Base-by-base conservation (phyloP, 352 stramenopile genomes). In the Phytophthora megakarya region DNA sequence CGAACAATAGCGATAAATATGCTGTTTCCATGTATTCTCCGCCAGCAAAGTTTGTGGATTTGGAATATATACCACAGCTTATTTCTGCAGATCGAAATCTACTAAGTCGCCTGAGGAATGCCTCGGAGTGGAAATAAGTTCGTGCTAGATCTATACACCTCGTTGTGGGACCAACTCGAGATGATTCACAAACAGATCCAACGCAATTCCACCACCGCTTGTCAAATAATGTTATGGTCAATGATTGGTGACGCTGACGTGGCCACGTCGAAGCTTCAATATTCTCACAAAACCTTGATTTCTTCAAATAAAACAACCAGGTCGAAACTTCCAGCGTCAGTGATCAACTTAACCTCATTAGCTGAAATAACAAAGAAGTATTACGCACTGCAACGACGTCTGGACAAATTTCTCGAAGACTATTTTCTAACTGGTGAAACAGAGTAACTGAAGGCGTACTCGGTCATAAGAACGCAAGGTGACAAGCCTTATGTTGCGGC, bases 361-460 rank as follows among this genome's bases (percentile, higher is more conserved):
- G 46, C 46, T 12, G 47, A 65, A 23, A 40, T 16, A 12, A 59
- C 30, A 10, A 46, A 59, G 37, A 25, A 30, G 26, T 46, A 25
- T 13, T 52, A 59, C 18, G 11, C 57, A 26, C 21, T 65, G n/a
- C 5, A 25, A 46, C 46, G 57, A 19, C n/a, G 15, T 18, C 18
- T 65, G 28, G 48, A 39, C 38, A 59, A 65, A 23, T 33, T 63
- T 21, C 43, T 38, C 15, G 30, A 59, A 35, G 30, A n/a, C n/a
- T n/a, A n/a, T n/a, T n/a, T n/a, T n/a, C n/a, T n/a, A n/a, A n/a
- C n/a, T n/a, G n/a, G n/a, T n/a, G n/a, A n/a, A n/a, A n/a, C n/a
- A n/a, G n/a, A n/a, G n/a, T n/a, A n/a, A n/a, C n/a, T n/a, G n/a
- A n/a, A n/a, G n/a, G n/a, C n/a, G n/a, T n/a, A n/a, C n/a, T n/a